Evolutionary conservation across 768 basidiomycete genomes (phyloP).

Genomic region (Russula emetica): DNA sequence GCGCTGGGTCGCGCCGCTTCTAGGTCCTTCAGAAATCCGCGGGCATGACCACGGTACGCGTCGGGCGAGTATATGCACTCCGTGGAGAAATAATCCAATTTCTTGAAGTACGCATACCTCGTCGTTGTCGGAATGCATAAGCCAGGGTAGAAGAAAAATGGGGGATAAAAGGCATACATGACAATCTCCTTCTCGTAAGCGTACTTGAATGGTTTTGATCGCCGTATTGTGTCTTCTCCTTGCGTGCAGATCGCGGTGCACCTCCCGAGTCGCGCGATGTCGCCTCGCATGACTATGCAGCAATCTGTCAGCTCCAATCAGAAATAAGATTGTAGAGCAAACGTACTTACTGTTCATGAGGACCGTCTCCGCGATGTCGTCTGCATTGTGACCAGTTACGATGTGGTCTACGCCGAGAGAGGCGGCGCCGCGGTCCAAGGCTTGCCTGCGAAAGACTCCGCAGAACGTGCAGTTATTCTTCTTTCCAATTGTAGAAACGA

Average conservation of each 20-base stretch:
- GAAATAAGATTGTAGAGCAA: background rate
- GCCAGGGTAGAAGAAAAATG: too few species aligned
- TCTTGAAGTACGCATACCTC: constrained; percentile 99
- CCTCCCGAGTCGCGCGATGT: constrained; percentile 88
- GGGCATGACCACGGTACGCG: constrained; percentile 95
- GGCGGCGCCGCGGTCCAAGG: constrained; percentile 90
- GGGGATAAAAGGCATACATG: constrained; percentile 52
- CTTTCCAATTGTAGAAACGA: constrained; percentile 90
- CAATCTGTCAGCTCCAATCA: constrained; percentile 1
- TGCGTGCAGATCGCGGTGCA: constrained; percentile 95
- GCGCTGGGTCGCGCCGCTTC: constrained; percentile 92
- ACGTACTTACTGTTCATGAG: constrained; percentile 97
- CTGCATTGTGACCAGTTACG: constrained; percentile 98
- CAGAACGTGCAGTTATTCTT: constrained; percentile 99
- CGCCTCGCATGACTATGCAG: constrained; percentile 87
- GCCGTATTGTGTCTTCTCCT: constrained; percentile 92
- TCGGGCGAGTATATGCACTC: constrained; percentile 99
- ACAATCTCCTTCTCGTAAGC: constrained; percentile 99
- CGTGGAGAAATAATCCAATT: constrained; percentile 97
- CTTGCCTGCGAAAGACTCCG: constrained; percentile 95
- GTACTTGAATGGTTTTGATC: constrained; percentile 99
- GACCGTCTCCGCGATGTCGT: constrained; percentile 98
- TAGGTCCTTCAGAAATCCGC: constrained; percentile 90
- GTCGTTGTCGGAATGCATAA: background rate
- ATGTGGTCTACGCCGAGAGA: constrained; percentile 91